phyloP scores from a whole-genome alignment of 2,329 filamentous ascomycete genomes.

The Grosmannia clavigera region DNA sequence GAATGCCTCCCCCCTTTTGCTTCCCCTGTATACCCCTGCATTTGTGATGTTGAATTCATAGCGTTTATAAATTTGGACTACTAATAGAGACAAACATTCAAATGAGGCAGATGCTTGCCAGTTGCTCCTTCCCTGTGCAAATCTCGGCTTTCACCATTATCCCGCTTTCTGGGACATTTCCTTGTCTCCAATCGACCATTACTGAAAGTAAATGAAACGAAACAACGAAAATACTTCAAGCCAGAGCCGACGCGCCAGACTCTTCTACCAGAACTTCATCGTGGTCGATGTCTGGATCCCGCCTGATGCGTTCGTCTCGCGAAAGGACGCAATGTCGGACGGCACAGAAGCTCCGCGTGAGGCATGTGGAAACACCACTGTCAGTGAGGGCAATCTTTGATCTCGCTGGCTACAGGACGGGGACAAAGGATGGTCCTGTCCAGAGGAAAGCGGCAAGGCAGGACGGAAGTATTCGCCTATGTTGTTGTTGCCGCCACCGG shows the following conservation, averaged over 20 bases:
- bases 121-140: background rate
- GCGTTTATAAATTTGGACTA: background rate
- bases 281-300: background rate
- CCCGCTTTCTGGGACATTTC: background rate
- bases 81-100: background rate
- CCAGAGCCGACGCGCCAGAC: background rate
- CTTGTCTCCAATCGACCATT: background rate
- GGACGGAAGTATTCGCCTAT: background rate
- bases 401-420: background rate
- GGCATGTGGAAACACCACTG: background rate
- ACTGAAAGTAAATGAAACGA: background rate
- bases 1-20: background rate
- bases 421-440: background rate
- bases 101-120: background rate
- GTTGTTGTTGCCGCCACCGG: background rate
- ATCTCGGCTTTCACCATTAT: background rate
- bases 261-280: background rate
- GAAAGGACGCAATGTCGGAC: background rate
- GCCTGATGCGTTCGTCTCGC: background rate
- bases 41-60: background rate
- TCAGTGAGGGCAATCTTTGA: background rate
- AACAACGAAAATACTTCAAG: background rate
- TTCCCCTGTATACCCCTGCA: background rate
- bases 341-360: background rate
- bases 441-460: background rate